Evolutionary conservation across 345 rosid genomes (phyloP), one percentile per base, ranked within the genome.

Genomic region (Mangifera indica): DNA sequence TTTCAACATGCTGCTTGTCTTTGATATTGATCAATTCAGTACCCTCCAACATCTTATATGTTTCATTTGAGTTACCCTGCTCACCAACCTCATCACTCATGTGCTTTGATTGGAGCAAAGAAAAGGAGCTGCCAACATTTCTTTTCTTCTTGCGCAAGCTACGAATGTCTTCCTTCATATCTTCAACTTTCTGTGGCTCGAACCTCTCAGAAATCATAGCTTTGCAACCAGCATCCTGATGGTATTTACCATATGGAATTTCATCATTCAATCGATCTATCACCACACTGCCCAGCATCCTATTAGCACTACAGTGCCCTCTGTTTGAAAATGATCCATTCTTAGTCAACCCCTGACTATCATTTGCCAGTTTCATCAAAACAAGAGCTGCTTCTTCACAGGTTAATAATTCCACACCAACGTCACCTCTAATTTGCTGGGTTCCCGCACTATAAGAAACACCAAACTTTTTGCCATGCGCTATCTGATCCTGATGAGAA

Each of bases 281-380:
- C 14, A 24, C 40, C 40, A 22, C 15, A 65, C 22, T 25, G 1
- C 20, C 32, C 15, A 55, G 44, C 44, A n/a, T 44, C 18, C 18
- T 2, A 45, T 65, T 24, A 11, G 29, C 53, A 20, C 12, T 44
- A 12, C 1, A 37, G 49, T 57, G 54, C n/a, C 42, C 42, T 37
- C 9, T 37, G 42, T 37, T 37, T 37, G 42, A 37, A 37, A 5
- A 37, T 37, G 45, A 14, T 24, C 24, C 7, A 40, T 18, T 53
- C 62, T 63, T 63, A 15, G 22, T 53, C 29, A 42, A 55, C 1
- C 51, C 53, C 10, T 22, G 40, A 44, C 25, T 25, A 46, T 44
- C 32, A 11, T 44, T 55, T 9, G 70, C 61, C 48, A 72, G 37
- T 42, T 72, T 24, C 76, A 72, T 72, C 70, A 72, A 64, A 44